phyloP scores from a whole-genome alignment of 805 yeast genomes.

The Metschnikowia anglica region DNA sequence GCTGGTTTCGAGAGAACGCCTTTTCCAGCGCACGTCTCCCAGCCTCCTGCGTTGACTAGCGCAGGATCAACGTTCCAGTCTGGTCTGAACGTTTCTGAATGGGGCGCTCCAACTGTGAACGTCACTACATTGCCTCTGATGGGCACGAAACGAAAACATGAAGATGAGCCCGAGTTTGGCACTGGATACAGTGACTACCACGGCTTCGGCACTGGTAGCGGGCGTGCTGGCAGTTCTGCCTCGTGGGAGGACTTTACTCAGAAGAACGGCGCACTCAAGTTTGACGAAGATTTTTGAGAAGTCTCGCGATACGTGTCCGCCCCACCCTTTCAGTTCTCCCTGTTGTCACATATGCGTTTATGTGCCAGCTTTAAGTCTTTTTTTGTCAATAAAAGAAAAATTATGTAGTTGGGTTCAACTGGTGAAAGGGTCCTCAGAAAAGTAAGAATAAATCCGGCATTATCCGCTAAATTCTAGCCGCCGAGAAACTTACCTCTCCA shows the following conservation, averaged over 20 bases:
- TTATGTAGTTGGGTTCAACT: too few relatives aligned
- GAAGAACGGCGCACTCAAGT: conserved; percentile 46
- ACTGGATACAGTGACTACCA: not conserved
- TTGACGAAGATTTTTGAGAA: conserved; percentile 49
- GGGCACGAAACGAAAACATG: conserved; percentile 11
- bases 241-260: conserved; percentile 25
- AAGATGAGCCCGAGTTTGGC: conserved; percentile 4
- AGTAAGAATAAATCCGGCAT: too few relatives aligned
- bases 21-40: conserved; percentile 39
- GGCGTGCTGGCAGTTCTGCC: conserved; percentile 3
- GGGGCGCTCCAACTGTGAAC: conserved; percentile 26
- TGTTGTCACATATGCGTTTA: not conserved
- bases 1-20: conserved; percentile 32
- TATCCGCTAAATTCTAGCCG: too few relatives aligned
- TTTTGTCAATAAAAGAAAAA: too few relatives aligned
- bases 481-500: too few relatives aligned
- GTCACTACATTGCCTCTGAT: conserved; percentile 10
- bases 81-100: conserved; percentile 42
- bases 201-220: conserved; percentile 1
- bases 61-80: conserved; percentile 45
- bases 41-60: conserved; percentile 47
- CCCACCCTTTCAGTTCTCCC: not conserved
- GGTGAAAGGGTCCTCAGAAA: too few relatives aligned
- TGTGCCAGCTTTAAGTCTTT: not conserved
- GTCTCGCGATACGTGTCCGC: not conserved